Evolutionary conservation across 2,329 filamentous ascomycete genomes (phyloP).

Genomic region (Coniochaeta sp.): DNA sequence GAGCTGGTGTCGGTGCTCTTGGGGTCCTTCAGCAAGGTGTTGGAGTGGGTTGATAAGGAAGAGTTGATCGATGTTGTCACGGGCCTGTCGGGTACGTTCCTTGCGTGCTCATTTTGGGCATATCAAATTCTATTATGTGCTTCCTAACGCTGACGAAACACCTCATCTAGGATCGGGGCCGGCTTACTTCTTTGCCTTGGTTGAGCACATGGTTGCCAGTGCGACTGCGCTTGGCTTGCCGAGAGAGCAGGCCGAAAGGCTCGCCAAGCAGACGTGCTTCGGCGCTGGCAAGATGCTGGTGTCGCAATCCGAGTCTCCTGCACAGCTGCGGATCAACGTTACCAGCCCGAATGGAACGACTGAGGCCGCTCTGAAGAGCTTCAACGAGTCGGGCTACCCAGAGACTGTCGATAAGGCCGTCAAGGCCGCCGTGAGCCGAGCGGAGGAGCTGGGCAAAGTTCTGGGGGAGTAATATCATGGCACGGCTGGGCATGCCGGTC

Average conservation of each 20-base stretch:
- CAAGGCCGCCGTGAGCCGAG: conserved; percentile 33
- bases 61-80: conserved; percentile 42
- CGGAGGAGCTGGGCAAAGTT: conserved; percentile 31
- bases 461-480: not conserved
- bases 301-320: conserved; percentile 31
- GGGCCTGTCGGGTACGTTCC: conserved; percentile 33
- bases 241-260: conserved; percentile 37
- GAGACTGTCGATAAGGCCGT: conserved; percentile 36
- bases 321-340: conserved; percentile 41
- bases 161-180: conserved; percentile 34
- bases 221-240: conserved; percentile 35
- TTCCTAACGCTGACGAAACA: not conserved
- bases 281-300: conserved; percentile 45
- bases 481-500: no score
- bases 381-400: conserved; percentile 34
- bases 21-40: conserved; percentile 36
- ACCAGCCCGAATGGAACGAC: conserved; percentile 46
- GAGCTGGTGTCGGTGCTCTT: conserved; percentile 32
- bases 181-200: conserved; percentile 46
- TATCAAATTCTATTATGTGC: not conserved
- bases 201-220: conserved; percentile 39
- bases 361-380: conserved; percentile 38
- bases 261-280: conserved; percentile 42
- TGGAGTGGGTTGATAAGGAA: conserved; percentile 42
- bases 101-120: not conserved